phyloP scores from a whole-genome alignment of 345 rosid species.

The Aquilaria sinensis region DNA sequence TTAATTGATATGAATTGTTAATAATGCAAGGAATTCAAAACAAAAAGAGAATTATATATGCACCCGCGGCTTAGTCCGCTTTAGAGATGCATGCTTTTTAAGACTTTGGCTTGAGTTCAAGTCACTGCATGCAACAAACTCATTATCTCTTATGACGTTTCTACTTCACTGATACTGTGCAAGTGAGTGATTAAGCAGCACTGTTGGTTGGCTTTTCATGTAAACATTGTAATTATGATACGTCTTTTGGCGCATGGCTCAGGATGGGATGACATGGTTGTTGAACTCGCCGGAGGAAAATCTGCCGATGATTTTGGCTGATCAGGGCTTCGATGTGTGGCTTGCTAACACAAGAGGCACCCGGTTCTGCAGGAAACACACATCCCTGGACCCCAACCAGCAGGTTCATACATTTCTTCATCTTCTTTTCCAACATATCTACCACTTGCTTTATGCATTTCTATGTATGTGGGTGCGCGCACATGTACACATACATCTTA shows the following conservation, averaged over 20 bases:
- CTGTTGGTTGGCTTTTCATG: too few relatives aligned
- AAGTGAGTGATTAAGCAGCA: too few relatives aligned
- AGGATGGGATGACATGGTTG: constrained; percentile 97
- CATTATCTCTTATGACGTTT: too few relatives aligned
- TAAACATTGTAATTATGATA: too few relatives aligned
- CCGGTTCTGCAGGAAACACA: constrained; percentile 61
- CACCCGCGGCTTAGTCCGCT: too few relatives aligned
- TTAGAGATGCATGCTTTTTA: too few relatives aligned
- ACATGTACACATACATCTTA: not conserved
- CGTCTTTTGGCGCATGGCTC: constrained; percentile 4
- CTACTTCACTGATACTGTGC: too few relatives aligned
- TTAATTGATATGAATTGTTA: too few relatives aligned
- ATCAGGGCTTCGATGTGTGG: constrained; percentile 95
- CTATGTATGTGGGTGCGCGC: not conserved
- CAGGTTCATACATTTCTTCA: constrained; percentile 24
- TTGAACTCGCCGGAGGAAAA: constrained; percentile 76
- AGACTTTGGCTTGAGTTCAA: too few relatives aligned
- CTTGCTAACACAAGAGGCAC: constrained; percentile 85
- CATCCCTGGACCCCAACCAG: constrained; percentile 36
- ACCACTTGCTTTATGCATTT: not conserved
- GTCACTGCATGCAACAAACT: too few relatives aligned
- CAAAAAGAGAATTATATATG: too few relatives aligned
- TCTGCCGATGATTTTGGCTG: constrained; percentile 78
- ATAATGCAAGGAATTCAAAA: too few relatives aligned
- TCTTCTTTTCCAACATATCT: not conserved